Evolutionary conservation across 75 land plant genomes (phyloP).

Genomic region (Sequoiadendron giganteum): DNA sequence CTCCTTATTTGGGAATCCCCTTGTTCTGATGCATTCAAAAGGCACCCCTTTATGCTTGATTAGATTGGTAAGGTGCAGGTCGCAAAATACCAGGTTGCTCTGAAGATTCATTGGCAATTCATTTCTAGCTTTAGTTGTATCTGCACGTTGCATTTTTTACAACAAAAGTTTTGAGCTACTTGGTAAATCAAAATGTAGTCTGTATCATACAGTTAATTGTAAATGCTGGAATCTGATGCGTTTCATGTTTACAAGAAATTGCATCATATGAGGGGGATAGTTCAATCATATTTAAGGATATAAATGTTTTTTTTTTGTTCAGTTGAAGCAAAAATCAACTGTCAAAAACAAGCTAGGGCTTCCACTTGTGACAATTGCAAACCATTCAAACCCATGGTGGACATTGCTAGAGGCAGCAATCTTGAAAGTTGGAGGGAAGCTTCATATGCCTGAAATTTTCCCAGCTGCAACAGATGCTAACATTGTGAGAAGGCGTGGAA

Average conservation of each 20-base stretch:
- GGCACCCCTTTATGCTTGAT: not conserved
- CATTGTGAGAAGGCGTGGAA: slow-evolving; percentile 56
- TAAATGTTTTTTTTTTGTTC: not conserved
- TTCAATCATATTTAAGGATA: not conserved
- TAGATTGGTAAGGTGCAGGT: not conserved
- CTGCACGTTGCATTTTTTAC: not conserved
- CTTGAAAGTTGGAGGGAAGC: slow-evolving; percentile 64
- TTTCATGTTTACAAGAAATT: not conserved
- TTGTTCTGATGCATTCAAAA: not conserved
- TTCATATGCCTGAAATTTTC: slow-evolving; percentile 82
- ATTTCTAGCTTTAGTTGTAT: not conserved
- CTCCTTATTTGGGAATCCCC: not conserved
- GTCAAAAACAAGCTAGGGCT: slow-evolving; percentile 45
- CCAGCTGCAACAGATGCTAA: slow-evolving; percentile 94
- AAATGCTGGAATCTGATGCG: not conserved
- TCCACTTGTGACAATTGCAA: slow-evolving; percentile 57
- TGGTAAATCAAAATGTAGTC: too few relatives aligned
- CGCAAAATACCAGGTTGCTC: not conserved
- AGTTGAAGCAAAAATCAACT: slow-evolving; percentile 25
- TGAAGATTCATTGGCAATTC: not conserved
- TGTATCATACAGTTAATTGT: not conserved
- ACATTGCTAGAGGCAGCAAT: slow-evolving; percentile 67
- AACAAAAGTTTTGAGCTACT: not conserved
- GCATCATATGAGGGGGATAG: slow-evolving; percentile 2
- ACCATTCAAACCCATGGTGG: slow-evolving; percentile 95